phyloP scores from a whole-genome alignment of 2,329 filamentous ascomycete genomes.

The Cryphonectria naterciae region DNA sequence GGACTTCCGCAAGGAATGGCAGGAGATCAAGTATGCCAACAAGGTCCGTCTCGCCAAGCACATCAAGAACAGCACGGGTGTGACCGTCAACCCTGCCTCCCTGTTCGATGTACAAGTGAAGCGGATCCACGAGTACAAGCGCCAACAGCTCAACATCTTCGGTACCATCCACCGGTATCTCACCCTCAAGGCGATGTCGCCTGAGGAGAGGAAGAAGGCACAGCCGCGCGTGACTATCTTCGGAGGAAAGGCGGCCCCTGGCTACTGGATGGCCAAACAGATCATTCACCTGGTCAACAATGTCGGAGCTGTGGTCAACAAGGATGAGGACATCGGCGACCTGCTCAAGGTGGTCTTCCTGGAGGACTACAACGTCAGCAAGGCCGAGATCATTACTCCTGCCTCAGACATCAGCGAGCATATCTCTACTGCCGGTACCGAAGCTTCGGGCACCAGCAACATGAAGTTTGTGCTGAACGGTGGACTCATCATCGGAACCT shows the following conservation, averaged over 20 bases:
- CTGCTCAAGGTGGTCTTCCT: constrained; percentile 96
- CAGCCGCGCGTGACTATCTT: constrained; percentile 92
- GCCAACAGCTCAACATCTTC: constrained; percentile 98
- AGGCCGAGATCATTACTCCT: constrained; percentile 94
- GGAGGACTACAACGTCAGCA: constrained; percentile 99
- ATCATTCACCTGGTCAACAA: constrained; percentile 96
- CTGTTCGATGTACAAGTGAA: constrained; percentile 98
- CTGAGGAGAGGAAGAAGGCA: constrained; percentile 84
- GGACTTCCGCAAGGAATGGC: constrained; percentile 91
- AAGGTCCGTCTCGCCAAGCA: constrained; percentile 90
- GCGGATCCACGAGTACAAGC: constrained; percentile 99
- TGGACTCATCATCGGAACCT: constrained; percentile 95
- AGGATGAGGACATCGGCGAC: constrained; percentile 88
- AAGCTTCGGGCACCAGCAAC: constrained; percentile 89
- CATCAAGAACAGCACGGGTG: constrained; percentile 80
- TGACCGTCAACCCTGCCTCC: constrained; percentile 82
- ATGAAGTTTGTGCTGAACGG: constrained; percentile 99
- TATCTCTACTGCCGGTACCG: constrained; percentile 96
- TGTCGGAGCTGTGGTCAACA: constrained; percentile 88
- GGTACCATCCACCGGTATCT: constrained; percentile 96
- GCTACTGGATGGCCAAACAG: constrained; percentile 99
- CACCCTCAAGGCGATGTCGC: constrained; percentile 80
- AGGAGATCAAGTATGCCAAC: constrained; percentile 95
- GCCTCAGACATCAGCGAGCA: constrained; percentile 97
- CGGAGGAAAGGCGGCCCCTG: constrained; percentile 94